phyloP scores from a whole-genome alignment of 805 yeast genomes.

The Saturnispora kantuleensis region DNA sequence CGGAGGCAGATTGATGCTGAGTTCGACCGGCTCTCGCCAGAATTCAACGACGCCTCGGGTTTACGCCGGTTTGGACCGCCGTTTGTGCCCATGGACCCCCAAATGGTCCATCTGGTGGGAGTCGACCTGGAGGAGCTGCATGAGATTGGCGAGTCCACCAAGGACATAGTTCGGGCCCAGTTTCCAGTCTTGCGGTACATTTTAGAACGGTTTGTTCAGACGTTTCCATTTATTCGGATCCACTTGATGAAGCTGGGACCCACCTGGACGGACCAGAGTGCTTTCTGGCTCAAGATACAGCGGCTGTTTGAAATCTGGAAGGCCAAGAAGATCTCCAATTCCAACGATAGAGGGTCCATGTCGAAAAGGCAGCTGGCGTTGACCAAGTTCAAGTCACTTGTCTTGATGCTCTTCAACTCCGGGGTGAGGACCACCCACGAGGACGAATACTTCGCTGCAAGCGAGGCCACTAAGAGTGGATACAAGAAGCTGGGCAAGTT shows the following conservation, averaged over 20 bases:
- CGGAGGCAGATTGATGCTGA: constrained; percentile 54
- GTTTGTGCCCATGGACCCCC: constrained; percentile 43
- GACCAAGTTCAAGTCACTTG: constrained; percentile 48
- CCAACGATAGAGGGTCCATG: constrained; percentile 67
- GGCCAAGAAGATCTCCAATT: constrained; percentile 56
- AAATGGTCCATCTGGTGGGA: constrained; percentile 17
- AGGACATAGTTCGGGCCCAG: constrained; percentile 24
- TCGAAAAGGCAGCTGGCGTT: constrained; percentile 60
- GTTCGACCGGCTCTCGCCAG: constrained; percentile 38
- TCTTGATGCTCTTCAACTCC: constrained; percentile 65
- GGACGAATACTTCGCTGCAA: constrained; percentile 34
- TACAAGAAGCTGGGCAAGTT: constrained; percentile 30
- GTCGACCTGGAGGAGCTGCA: constrained; percentile 12
- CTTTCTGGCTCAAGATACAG: constrained; percentile 79
- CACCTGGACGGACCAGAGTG: constrained; percentile 12
- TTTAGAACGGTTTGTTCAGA: constrained; percentile 48
- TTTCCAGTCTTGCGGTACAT: constrained; percentile 66
- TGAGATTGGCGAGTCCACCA: constrained; percentile 13
- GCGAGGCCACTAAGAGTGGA: constrained; percentile 28
- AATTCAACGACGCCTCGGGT: constrained; percentile 46
- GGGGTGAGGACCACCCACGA: constrained; percentile 59
- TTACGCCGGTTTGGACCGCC: constrained; percentile 72
- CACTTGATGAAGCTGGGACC: constrained; percentile 24
- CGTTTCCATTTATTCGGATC: constrained; percentile 68
- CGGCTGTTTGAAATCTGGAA: constrained; percentile 74